Base-by-base conservation (phyloP, 768 basidiomycete species). In the Suillus placidus region DNA sequence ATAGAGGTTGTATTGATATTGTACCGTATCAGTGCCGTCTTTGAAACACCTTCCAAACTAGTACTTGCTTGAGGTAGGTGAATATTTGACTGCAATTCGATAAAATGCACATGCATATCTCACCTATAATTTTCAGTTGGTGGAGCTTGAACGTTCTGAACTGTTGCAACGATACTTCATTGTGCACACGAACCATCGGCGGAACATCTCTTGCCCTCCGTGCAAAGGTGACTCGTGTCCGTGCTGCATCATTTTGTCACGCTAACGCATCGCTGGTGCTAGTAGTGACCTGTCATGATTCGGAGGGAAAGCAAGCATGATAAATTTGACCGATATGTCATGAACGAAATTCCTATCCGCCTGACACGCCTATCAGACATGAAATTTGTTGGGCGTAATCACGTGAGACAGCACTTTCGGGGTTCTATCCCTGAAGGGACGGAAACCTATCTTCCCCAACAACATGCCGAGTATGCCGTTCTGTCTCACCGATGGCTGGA, bases 401-500 rank as follows among this genome's bases (percentile, higher is more conserved):
- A 43, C 13, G 43, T 61, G 32, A 54, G 32, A 18, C 9, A 7
- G 9, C 52, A 54, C 32, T 32, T 45, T 3, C 20, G 45, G 20
- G 9, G 20, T 20, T 45, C 45, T 10, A 9, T 45, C 45, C 45
- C 45, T 45, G 18, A 20, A 43, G 43, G 18, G 43, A 43, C 43
- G 18, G 43, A 8, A 43, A 20, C 18, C 18, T 43, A 43, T 43
- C 20, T 20, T 43, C 18, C 57, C 5, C 26, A 32, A n/a, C 20
- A 60, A 6, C 18, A 37, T 35, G 60, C 32, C 26, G 34, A 61
- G 20, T 61, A 61, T 18, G 61, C 40, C 13, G 30, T 61, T 23
- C 43, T 61, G 7, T 61, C 61, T 32, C 61, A 61, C 32, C 43
- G 61, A 6, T 61, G 61, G 61, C 20, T 40, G 3, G 61, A 61